Percentiles rank a stretch among this genome's conserved stretches.
Evolutionary conservation across 495 filamentous ascomycete species (phyloP).

Genomic region (Pyrenopolyporus hunteri): DNA sequence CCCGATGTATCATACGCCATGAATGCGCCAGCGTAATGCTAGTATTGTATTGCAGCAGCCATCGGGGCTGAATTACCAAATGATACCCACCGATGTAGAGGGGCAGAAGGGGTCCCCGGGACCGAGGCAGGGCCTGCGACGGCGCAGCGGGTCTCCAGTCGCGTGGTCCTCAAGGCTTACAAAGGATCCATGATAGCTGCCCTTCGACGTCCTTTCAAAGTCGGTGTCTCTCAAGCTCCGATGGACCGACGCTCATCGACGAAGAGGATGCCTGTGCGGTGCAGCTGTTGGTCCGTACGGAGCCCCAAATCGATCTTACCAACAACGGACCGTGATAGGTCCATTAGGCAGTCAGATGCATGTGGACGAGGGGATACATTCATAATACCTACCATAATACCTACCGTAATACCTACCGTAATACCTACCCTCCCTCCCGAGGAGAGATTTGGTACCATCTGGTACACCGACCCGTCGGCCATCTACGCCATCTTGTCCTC

Average conservation of each 20-base stretch:
- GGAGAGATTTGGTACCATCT: too few species aligned
- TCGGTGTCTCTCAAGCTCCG: background rate
- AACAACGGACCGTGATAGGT: too few species aligned
- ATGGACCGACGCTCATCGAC: background rate
- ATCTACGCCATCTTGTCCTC: background rate
- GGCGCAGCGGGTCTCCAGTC: background rate
- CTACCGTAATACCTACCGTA: too few species aligned
- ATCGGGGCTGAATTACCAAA: conserved; percentile 1
- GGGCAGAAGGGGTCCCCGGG: background rate
- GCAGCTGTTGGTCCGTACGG: background rate
- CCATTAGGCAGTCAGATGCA: too few species aligned
- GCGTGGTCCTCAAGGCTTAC: background rate
- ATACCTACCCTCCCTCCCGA: too few species aligned
- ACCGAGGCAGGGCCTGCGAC: background rate
- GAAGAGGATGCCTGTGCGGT: background rate
- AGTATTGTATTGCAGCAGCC: too few species aligned
- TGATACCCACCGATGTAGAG: background rate
- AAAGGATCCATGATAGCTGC: background rate
- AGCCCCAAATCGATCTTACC: too few species aligned
- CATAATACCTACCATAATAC: too few species aligned
- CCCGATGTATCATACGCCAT: too few species aligned
- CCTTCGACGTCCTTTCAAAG: background rate
- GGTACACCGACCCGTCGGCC: background rate
- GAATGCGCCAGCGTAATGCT: too few species aligned
- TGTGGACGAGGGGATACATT: too few species aligned